phyloP scores from a whole-genome alignment of 2,329 filamentous ascomycete genomes.

The Karstenula rhodostoma region DNA sequence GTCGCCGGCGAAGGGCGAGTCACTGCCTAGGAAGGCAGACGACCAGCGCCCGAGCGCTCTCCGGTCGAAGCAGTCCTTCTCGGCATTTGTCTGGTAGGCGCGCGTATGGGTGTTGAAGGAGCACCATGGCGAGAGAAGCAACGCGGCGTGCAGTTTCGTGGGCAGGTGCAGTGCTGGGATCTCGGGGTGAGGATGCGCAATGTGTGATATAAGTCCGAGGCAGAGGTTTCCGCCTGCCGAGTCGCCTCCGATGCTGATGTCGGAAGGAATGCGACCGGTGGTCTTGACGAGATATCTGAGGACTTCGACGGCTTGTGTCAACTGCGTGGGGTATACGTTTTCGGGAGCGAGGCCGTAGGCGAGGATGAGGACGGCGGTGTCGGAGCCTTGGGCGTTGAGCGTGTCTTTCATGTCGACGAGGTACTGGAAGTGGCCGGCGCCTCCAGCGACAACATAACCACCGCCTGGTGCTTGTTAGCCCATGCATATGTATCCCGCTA shows the following conservation, averaged over 20 bases:
- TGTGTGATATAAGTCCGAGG: conserved; percentile 57
- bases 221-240: conserved; percentile 63
- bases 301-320: conserved; percentile 56
- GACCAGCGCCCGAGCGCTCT: conserved; percentile 56
- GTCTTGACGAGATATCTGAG: conserved; percentile 54
- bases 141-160: conserved; percentile 57
- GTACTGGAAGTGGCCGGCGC: conserved; percentile 59
- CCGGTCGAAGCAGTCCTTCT: conserved; percentile 60
- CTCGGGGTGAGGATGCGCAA: conserved; percentile 65
- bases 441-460: conserved; percentile 62
- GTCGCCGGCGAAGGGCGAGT: conserved; percentile 57
- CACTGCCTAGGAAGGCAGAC: conserved; percentile 55
- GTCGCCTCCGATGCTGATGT: conserved; percentile 61
- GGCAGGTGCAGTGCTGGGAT: conserved; percentile 54
- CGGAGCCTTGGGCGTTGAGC: conserved; percentile 51
- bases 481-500: not conserved
- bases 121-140: conserved; percentile 68
- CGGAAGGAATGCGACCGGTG: conserved; percentile 44
- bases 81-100: conserved; percentile 55
- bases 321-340: conserved; percentile 57
- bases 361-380: conserved; percentile 61
- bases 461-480: conserved; percentile 55
- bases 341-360: conserved; percentile 66
- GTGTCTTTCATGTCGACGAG: conserved; percentile 54
- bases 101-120: conserved; percentile 58